Evolutionary conservation across 2,329 filamentous ascomycete genomes (phyloP).

Genomic region (Trichoderma arundinaceum): DNA sequence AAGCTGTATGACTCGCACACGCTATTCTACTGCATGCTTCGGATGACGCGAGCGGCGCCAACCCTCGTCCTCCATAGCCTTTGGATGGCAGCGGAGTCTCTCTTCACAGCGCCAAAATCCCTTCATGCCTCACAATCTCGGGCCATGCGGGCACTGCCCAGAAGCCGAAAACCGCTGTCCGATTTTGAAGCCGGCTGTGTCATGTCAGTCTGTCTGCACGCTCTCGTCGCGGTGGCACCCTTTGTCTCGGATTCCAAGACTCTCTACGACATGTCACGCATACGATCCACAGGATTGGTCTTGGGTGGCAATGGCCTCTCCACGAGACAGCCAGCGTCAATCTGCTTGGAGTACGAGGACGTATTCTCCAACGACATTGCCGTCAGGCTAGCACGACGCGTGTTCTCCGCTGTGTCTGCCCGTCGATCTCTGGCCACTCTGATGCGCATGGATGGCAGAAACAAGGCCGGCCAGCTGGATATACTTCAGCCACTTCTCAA

Average conservation of each 20-base stretch:
- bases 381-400: conserved; percentile 61
- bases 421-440: conserved; percentile 58
- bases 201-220: conserved; percentile 67
- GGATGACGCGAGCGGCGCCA: conserved; percentile 62
- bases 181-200: conserved; percentile 59
- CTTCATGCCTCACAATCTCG: conserved; percentile 49
- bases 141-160: conserved; percentile 29
- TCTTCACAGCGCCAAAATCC: conserved; percentile 61
- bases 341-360: conserved; percentile 67
- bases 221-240: conserved; percentile 64
- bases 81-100: conserved; percentile 64
- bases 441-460: conserved; percentile 44
- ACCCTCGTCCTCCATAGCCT: conserved; percentile 67
- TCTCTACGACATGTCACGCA: conserved; percentile 65
- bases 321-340: conserved; percentile 52
- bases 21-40: conserved; percentile 67
- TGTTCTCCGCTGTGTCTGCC: conserved; percentile 63
- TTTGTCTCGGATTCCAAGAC: conserved; percentile 54
- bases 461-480: conserved; percentile 42
- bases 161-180: conserved; percentile 37
- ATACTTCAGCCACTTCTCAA: conserved; percentile 57
- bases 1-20: conserved; percentile 64
- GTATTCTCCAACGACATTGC: conserved; percentile 66
- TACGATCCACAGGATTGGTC: conserved; percentile 60
- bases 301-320: conserved; percentile 54